A percentile compares a stretch with the other conserved stretches of the same genome.
phyloP scores from a whole-genome alignment of 371 early-diverging fungal species.

The Parasitella parasitica region DNA sequence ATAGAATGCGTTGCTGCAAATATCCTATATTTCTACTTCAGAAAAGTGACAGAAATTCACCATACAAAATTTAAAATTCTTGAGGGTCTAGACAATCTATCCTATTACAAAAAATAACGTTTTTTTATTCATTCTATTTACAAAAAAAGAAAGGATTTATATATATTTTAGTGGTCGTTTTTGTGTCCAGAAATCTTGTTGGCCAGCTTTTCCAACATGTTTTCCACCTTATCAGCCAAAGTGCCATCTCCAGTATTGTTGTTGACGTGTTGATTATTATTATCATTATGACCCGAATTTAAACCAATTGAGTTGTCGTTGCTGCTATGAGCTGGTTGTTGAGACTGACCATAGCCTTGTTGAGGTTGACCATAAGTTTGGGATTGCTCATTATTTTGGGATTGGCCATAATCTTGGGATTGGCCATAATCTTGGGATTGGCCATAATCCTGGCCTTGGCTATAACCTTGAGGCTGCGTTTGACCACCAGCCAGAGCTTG shows the following conservation, averaged over 20 bases:
- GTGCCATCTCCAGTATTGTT: constrained; percentile 25
- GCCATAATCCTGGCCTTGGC: background rate
- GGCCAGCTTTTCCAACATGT: constrained; percentile 12
- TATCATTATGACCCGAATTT: background rate
- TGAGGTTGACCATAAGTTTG: background rate
- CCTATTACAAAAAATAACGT: no score
- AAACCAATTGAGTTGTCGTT: background rate
- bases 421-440: background rate
- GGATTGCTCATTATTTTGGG: background rate
- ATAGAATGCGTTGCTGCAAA: no score
- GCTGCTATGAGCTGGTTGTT: background rate
- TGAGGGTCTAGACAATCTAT: no score
- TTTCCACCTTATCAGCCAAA: constrained; percentile 18
- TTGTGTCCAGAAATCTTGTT: constrained; percentile 4
- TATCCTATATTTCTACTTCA: no score
- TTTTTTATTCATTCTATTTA: no score
- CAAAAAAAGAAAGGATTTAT: background rate
- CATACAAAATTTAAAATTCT: no score
- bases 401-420: background rate
- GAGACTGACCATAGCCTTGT: background rate
- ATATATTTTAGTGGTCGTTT: background rate
- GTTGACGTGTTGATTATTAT: background rate
- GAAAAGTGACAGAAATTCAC: no score
- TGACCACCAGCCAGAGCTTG: background rate
- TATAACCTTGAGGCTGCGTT: background rate